Evolutionary conservation across 2,329 filamentous ascomycete genomes (phyloP).

Genomic region (Fusarium stilboides): DNA sequence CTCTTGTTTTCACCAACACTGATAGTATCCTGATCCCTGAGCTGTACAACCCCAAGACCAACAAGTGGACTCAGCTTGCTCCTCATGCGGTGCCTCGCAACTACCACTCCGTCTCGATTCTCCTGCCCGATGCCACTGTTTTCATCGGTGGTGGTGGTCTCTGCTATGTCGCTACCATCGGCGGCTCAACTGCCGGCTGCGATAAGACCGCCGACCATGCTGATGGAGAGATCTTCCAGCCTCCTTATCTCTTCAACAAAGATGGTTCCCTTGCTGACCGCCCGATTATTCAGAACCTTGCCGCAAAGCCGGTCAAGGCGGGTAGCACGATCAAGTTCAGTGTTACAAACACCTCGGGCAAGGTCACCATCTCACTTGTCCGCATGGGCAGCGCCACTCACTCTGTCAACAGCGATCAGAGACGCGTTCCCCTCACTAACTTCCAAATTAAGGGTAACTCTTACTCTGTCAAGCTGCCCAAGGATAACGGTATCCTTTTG

Average conservation of each 20-base stretch:
- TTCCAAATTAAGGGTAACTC: conserved; percentile 40
- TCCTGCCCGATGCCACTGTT: conserved; percentile 66
- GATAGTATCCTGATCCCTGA: conserved; percentile 61
- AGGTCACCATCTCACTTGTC: conserved; percentile 60
- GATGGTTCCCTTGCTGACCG: conserved; percentile 59
- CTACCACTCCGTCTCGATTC: conserved; percentile 66
- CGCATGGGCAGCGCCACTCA: conserved; percentile 67
- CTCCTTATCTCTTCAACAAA: conserved; percentile 67
- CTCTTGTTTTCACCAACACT: conserved; percentile 62
- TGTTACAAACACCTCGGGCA: conserved; percentile 41
- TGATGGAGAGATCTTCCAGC: conserved; percentile 69
- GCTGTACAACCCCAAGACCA: conserved; percentile 61
- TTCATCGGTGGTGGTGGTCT: conserved; percentile 68
- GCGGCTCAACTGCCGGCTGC: conserved; percentile 50
- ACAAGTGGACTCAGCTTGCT: conserved; percentile 57
- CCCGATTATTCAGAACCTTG: conserved; percentile 18
- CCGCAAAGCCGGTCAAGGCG: conserved; percentile 33
- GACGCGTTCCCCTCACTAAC: conserved; percentile 63
- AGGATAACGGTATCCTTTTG: conserved; percentile 64
- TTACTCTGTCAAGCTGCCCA: conserved; percentile 61
- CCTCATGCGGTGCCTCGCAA: conserved; percentile 59
- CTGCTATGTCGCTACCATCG: conserved; percentile 56
- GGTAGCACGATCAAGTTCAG: conserved; percentile 43
- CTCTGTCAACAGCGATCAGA: conserved; percentile 71
- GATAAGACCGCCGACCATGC: conserved; percentile 62